Evolutionary conservation across 1,284 basidiomycete genomes (phyloP), one percentile per base, ranked within the genome.

Genomic region (Leccinum fallax): DNA sequence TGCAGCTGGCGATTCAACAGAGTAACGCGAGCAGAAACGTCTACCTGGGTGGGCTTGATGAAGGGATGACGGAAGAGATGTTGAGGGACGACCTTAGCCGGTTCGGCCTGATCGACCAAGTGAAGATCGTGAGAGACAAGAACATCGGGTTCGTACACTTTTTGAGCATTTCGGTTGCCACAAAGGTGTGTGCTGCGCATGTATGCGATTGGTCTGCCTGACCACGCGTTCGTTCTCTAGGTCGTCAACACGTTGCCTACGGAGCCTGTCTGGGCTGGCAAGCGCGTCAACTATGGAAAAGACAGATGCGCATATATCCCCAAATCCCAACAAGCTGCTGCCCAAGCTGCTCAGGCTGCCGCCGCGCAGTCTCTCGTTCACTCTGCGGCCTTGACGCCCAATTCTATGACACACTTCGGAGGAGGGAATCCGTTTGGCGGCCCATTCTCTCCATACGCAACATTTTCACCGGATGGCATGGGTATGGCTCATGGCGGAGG

Each of bases 131-230:
- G 48, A 81, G 94, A 64, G 95, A 98, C 81, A 97, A 97, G 84
- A 95, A 96, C 72, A 97, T 97, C 66, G 95, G 94, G 7, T 98
- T 98, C 74, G 93, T 98, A 46, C 95, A 98, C 78, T 98, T 97
- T 82, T 80, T 97, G 70, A 94, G 91, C 76, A 97, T 98, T 74
- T 85, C 90, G 13, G 87, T 92, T 46, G 95, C 95, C 34, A 96
- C 92, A 68, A 97, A 97, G 89, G 94, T 93, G 55, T 24, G 73
- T 72, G 11, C 4, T 28, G 26, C 26, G 1, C 53, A 21, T 57
- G 58, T 49, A 48, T 51, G 30, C 26, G 10, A 30, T 59, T 43
- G 40, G 16, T 52, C 30, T 1, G 34, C 5, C 30, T 54, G 28
- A 13, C 7, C 63, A 19, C 63, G 30, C 24, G 24, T n/a, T 55